phyloP scores from a whole-genome alignment of 2,329 filamentous ascomycete species.

The Didymella sp. region DNA sequence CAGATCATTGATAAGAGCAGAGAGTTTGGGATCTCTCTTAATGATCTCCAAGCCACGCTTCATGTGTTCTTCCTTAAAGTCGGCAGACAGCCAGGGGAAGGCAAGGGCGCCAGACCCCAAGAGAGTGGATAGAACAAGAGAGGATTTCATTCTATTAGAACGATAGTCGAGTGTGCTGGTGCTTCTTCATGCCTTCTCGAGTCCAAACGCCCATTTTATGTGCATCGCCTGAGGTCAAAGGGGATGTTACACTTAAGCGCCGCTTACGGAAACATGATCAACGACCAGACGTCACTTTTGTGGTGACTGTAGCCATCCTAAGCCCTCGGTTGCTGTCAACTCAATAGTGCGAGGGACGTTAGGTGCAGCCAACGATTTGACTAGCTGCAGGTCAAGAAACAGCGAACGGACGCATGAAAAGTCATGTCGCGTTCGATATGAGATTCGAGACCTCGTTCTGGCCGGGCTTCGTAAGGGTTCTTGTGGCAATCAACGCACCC shows the following conservation, averaged over 20 bases:
- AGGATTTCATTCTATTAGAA: not conserved
- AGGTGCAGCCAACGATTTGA: not conserved
- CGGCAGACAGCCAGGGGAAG: not conserved
- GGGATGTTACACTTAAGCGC: not conserved
- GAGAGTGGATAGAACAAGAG: not conserved
- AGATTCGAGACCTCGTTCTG: not conserved
- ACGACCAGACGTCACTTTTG: not conserved
- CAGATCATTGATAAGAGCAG: not conserved
- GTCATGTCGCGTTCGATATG: not conserved
- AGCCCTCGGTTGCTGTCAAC: not conserved
- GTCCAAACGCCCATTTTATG: not conserved
- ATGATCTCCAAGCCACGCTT: not conserved
- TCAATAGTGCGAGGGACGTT: not conserved
- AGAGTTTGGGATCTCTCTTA: not conserved
- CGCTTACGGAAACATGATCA: not conserved
- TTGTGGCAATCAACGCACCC: not conserved
- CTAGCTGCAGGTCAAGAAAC: not conserved
- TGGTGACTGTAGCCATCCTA: not conserved
- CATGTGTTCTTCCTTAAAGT: not conserved
- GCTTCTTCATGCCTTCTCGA: not conserved
- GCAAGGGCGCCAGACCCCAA: not conserved
- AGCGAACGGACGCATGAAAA: not conserved
- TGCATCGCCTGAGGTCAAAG: not conserved
- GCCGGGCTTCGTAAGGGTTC: not conserved
- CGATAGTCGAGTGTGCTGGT: not conserved